phyloP scores from a whole-genome alignment of 2,329 filamentous ascomycete genomes.

The Cercospora sp. region DNA sequence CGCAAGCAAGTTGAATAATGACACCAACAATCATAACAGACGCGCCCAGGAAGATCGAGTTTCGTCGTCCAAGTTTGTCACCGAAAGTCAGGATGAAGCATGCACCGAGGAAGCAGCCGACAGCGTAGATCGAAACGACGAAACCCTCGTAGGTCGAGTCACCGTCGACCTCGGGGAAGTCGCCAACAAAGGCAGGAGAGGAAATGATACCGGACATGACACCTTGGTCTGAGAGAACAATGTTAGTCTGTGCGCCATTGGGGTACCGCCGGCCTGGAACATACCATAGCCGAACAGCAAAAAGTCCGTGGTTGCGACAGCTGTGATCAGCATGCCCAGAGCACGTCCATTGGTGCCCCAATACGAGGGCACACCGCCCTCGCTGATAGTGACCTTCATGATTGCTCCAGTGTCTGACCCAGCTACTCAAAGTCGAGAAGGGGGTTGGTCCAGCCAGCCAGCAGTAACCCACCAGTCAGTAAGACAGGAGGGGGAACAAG shows the following conservation, averaged over 20 bases:
- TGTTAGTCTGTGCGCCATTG: background rate
- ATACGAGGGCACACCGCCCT: constrained; percentile 28
- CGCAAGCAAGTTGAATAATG: constrained; percentile 43
- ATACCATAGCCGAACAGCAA: constrained; percentile 20
- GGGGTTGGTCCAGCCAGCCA: constrained; percentile 3
- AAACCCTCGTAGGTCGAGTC: constrained; percentile 53
- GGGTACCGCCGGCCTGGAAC: background rate
- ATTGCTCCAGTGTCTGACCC: constrained; percentile 2
- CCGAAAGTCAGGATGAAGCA: constrained; percentile 43
- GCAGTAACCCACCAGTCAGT: background rate
- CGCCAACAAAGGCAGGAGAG: constrained; percentile 38
- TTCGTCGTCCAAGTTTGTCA: constrained; percentile 46
- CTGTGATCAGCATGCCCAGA: constrained; percentile 25
- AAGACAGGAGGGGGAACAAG: background rate
- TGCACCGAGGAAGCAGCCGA: constrained; percentile 50
- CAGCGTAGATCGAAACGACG: constrained; percentile 55
- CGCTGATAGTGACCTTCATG: constrained; percentile 24
- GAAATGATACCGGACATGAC: constrained; percentile 48
- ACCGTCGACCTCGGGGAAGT: constrained; percentile 43
- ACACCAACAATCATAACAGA: constrained; percentile 47
- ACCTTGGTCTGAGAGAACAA: constrained; percentile 27
- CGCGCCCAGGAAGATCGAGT: constrained; percentile 46
- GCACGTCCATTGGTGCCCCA: constrained; percentile 25
- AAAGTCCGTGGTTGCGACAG: constrained; percentile 24
- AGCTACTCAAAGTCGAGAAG: background rate